phyloP scores from a whole-genome alignment of 176 grass and related monocot species.

The Saccharum spontaneum region DNA sequence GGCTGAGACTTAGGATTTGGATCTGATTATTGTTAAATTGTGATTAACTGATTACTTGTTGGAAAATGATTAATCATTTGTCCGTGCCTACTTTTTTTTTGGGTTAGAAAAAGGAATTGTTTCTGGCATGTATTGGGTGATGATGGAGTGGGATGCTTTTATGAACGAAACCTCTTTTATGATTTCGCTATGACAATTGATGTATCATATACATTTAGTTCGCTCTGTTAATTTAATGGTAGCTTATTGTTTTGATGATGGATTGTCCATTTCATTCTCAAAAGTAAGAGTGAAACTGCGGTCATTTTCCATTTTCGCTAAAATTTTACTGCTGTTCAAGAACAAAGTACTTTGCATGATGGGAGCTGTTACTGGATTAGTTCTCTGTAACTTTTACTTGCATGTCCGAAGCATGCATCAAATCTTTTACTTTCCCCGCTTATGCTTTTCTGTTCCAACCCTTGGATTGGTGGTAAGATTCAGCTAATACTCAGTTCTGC shows the following conservation, averaged over 20 bases:
- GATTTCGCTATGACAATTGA: neutral
- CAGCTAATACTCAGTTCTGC: neutral
- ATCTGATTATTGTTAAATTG: neutral
- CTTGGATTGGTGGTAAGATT: neutral
- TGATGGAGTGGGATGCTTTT: neutral
- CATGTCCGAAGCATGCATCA: neutral
- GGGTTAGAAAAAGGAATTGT: no score
- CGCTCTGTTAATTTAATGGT: neutral
- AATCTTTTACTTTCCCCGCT: neutral
- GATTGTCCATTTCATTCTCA: slow-evolving; percentile 1
- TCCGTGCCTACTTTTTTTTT: neutral
- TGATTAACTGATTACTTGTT: neutral
- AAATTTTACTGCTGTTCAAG: neutral
- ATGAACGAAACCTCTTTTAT: neutral
- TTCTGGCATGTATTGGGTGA: neutral
- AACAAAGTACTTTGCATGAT: neutral
- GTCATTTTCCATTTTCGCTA: neutral
- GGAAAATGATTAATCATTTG: neutral
- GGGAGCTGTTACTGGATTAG: neutral
- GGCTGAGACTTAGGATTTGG: neutral
- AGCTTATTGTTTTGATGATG: neutral
- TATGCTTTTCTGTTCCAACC: neutral
- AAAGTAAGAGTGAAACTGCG: neutral
- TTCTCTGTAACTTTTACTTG: neutral
- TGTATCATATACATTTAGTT: neutral